A percentile compares a stretch with the other conserved stretches of the same genome.
Evolutionary conservation across 345 rosid species (phyloP).

Genomic region (Eucalyptus coolabah): DNA sequence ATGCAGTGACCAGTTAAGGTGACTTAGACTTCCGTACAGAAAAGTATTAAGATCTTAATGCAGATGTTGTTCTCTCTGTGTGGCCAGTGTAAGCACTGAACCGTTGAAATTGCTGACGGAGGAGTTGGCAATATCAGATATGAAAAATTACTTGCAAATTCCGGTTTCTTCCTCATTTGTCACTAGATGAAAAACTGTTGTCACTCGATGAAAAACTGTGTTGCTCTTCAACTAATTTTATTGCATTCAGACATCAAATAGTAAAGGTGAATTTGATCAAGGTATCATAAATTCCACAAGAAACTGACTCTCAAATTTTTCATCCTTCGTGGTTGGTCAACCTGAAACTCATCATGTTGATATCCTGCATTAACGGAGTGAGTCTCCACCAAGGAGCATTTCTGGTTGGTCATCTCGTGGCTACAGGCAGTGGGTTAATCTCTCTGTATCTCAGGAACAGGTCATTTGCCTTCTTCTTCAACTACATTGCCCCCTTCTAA

Average conservation of each 20-base stretch:
- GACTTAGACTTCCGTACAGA: no score
- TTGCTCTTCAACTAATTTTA: not conserved
- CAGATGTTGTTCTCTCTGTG: no score
- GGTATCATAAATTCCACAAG: not conserved
- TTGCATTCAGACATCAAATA: no score
- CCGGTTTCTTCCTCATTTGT: not conserved
- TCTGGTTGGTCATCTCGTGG: not conserved
- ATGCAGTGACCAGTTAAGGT: fast-evolving
- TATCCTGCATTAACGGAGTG: not conserved
- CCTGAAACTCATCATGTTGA: not conserved
- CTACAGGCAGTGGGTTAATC: not conserved
- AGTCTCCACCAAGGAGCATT: not conserved
- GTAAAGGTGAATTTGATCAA: not conserved
- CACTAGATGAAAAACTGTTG: no score
- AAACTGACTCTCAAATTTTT: not conserved
- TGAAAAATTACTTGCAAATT: not conserved
- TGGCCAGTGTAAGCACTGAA: not conserved
- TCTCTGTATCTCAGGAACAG: not conserved
- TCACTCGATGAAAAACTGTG: no score
- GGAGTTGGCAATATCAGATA: not conserved
- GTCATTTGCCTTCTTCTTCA: not conserved
- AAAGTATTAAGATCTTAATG: no score
- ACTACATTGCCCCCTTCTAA: not conserved
- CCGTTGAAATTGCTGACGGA: fast-evolving
- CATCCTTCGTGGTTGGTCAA: not conserved